A percentile compares a stretch with the other conserved stretches of the same genome.
phyloP scores from a whole-genome alignment of 1,284 basidiomycete genomes.

The Vanrija sp. region DNA sequence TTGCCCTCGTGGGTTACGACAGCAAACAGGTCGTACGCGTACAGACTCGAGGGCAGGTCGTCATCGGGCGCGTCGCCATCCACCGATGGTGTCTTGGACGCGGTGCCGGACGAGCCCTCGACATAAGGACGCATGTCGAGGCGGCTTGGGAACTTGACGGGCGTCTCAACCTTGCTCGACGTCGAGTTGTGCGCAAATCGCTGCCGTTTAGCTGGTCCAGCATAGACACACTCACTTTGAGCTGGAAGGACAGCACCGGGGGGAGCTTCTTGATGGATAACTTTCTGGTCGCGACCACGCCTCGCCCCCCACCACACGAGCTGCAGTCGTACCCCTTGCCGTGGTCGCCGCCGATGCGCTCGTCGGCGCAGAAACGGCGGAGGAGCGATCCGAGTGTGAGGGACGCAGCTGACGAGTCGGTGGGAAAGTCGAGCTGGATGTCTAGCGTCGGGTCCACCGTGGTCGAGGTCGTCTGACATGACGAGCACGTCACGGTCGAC shows the following conservation, averaged over 20 bases:
- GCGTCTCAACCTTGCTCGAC: slow-evolving; percentile 79
- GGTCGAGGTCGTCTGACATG: slow-evolving; percentile 65
- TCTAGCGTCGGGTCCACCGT: slow-evolving; percentile 89
- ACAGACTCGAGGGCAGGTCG: slow-evolving; percentile 60
- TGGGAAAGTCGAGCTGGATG: slow-evolving; percentile 73
- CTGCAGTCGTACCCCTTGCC: slow-evolving; percentile 45
- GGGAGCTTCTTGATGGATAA: slow-evolving; percentile 80
- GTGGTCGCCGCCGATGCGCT: slow-evolving; percentile 33
- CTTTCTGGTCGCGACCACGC: slow-evolving; percentile 64
- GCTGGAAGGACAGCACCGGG: slow-evolving; percentile 87
- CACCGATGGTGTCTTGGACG: slow-evolving; percentile 8
- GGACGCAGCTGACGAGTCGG: neutral
- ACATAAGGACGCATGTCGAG: slow-evolving; percentile 88
- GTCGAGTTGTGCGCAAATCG: slow-evolving; percentile 84
- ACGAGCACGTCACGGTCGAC: slow-evolving; percentile 82
- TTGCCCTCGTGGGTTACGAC: slow-evolving; percentile 94
- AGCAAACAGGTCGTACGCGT: slow-evolving; percentile 87
- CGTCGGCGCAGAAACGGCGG: slow-evolving; percentile 39
- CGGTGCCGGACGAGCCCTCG: slow-evolving; percentile 22
- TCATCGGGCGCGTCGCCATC: slow-evolving; percentile 4
- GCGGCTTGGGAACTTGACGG: slow-evolving; percentile 73
- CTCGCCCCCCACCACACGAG: slow-evolving; percentile 39
- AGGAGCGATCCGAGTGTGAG: slow-evolving; percentile 33
- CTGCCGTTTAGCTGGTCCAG: slow-evolving; percentile 49
- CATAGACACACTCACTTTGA: slow-evolving; percentile 64